Conservation (phyloP, 2,329 filamentous ascomycete genomes). For the Mariannaea elegans region DNA sequence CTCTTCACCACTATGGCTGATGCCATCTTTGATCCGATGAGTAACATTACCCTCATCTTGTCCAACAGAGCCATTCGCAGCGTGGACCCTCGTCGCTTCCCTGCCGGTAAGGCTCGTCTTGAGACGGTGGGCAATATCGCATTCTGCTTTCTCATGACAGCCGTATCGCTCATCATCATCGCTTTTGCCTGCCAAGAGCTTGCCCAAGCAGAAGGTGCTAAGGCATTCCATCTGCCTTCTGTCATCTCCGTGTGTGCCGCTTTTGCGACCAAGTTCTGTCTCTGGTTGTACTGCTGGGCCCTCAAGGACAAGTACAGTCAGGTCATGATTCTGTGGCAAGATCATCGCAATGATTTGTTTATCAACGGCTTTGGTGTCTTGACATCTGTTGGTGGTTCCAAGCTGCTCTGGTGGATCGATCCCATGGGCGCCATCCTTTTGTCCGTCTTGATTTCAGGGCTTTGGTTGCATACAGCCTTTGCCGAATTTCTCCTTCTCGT, state of each 20-base stretch:
- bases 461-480: slow-evolving; percentile 89
- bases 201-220: slow-evolving; percentile 61
- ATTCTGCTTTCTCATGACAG: slow-evolving; percentile 95
- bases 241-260: slow-evolving; percentile 86
- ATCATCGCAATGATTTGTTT: slow-evolving; percentile 96
- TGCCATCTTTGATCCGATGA: slow-evolving; percentile 90
- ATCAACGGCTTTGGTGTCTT: slow-evolving; percentile 95
- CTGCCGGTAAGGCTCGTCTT: slow-evolving; percentile 90
- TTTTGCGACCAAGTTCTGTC: slow-evolving; percentile 81
- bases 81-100: slow-evolving; percentile 87
- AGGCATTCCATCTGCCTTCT: slow-evolving; percentile 80
- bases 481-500: slow-evolving; percentile 91
- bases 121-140: slow-evolving; percentile 96
- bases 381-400: slow-evolving; percentile 89
- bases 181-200: slow-evolving; percentile 84
- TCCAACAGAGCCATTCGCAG: slow-evolving; percentile 87
- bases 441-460: slow-evolving; percentile 76
- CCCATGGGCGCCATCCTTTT: slow-evolving; percentile 89
- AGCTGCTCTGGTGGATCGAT: slow-evolving; percentile 94
- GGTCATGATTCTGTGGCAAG: slow-evolving; percentile 92
- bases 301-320: slow-evolving; percentile 92
- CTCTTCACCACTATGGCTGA: slow-evolving; percentile 99
- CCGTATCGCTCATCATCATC: slow-evolving; percentile 91
- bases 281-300: slow-evolving; percentile 94
- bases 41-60: slow-evolving; percentile 86